phyloP scores from a whole-genome alignment of 2,329 filamentous ascomycete genomes.

The Penicillium capsulatum region DNA sequence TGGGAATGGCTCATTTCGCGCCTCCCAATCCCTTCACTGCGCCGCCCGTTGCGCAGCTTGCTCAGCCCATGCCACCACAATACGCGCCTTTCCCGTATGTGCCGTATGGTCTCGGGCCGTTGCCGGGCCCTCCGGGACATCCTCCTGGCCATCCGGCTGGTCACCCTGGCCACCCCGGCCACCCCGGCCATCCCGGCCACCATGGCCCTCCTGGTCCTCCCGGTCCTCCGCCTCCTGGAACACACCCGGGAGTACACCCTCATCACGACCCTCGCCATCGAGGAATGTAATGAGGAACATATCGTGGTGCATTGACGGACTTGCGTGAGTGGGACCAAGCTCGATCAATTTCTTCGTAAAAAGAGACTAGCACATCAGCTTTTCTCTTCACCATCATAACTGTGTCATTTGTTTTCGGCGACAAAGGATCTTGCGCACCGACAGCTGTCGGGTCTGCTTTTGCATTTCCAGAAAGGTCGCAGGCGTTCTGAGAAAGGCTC shows the following conservation, averaged over 20 bases:
- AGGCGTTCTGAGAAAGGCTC: constrained; percentile 4
- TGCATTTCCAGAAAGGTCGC: constrained; percentile 2
- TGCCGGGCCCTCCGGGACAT: constrained; percentile 5
- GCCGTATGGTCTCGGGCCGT: constrained; percentile 11
- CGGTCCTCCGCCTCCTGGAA: background rate
- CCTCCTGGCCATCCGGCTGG: constrained; percentile 12
- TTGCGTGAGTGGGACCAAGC: too few relatives aligned
- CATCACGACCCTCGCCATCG: constrained; percentile 2
- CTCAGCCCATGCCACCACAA: constrained; percentile 19
- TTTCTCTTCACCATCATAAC: background rate
- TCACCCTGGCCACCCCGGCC: constrained; percentile 1
- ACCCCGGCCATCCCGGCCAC: background rate
- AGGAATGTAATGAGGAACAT: background rate
- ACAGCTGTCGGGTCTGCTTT: background rate
- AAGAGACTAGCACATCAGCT: too few relatives aligned
- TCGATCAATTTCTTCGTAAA: too few relatives aligned
- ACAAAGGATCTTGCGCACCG: too few relatives aligned
- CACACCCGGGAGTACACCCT: background rate
- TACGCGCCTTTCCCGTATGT: constrained; percentile 30
- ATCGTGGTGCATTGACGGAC: background rate
- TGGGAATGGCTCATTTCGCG: constrained; percentile 16
- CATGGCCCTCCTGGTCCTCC: background rate
- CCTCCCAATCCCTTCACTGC: constrained; percentile 14
- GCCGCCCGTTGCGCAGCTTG: constrained; percentile 12
- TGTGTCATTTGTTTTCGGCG: background rate